phyloP scores from a whole-genome alignment of 192 early-diverging fungal genomes.

The Backusella parvicylindrica region DNA sequence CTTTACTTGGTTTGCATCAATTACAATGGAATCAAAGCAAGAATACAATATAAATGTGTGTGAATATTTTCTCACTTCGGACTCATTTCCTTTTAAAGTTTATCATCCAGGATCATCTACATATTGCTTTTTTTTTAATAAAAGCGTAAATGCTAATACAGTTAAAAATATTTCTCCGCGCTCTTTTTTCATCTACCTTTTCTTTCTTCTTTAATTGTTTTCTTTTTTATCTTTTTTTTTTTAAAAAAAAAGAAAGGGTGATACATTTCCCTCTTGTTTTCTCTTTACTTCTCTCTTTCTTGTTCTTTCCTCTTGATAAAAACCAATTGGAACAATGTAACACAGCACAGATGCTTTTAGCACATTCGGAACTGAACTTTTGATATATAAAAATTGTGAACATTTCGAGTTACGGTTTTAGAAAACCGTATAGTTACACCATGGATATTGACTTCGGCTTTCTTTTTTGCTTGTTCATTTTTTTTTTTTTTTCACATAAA shows the following conservation, averaged over 20 bases:
- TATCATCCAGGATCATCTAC: neutral
- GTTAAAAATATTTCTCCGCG: too few relatives aligned
- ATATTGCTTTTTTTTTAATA: neutral
- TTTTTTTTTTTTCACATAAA: too few relatives aligned
- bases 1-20: too few relatives aligned
- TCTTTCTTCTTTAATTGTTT: neutral
- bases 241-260: neutral
- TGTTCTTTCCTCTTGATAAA: too few relatives aligned
- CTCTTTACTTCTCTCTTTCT: neutral
- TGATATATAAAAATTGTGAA: too few relatives aligned
- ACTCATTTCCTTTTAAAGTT: conserved; percentile 1
- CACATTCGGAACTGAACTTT: neutral
- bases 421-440: too few relatives aligned
- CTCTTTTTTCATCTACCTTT: neutral
- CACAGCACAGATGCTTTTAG: neutral
- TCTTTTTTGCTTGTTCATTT: too few relatives aligned
- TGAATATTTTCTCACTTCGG: neutral
- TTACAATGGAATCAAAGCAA: too few relatives aligned
- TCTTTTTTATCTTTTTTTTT: too few relatives aligned
- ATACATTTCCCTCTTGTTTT: neutral
- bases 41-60: neutral
- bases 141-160: neutral
- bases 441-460: too few relatives aligned
- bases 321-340: neutral
- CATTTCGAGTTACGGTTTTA: too few relatives aligned